Conservation (phyloP, 2,329 filamentous ascomycete genomes). For the Trichoderma gracile region DNA sequence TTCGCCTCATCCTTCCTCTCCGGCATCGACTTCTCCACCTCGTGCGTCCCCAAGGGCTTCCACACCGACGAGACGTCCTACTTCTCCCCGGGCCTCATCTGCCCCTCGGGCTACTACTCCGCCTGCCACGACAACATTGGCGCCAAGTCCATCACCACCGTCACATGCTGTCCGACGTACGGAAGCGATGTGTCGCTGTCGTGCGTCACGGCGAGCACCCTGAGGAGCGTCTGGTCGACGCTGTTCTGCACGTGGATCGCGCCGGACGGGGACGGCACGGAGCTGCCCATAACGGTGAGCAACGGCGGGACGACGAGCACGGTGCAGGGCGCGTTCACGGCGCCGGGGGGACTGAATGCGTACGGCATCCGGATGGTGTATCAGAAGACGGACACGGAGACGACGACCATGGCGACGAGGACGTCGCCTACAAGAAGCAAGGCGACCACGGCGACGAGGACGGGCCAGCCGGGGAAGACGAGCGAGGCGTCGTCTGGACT, state of each 20-base stretch:
- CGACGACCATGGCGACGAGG: constrained; percentile 22
- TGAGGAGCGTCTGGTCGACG: constrained; percentile 32
- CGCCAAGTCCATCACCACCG: constrained; percentile 35
- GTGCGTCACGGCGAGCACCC: constrained; percentile 34
- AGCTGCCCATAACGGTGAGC: constrained; percentile 34
- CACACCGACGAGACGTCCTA: constrained; percentile 32
- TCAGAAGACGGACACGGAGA: constrained; percentile 34
- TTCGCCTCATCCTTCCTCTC: constrained; percentile 30
- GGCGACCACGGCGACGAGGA: constrained; percentile 4
- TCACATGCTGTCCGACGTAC: constrained; percentile 41
- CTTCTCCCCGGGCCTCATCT: constrained; percentile 39
- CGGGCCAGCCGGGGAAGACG: neutral
- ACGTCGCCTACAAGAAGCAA: neutral
- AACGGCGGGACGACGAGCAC: constrained; percentile 32
- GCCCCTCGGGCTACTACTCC: constrained; percentile 37
- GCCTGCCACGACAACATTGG: constrained; percentile 35
- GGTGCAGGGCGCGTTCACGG: constrained; percentile 28
- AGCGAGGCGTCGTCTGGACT: constrained; percentile 21
- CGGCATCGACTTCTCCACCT: constrained; percentile 36
- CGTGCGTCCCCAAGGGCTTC: constrained; percentile 38
- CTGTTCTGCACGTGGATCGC: constrained; percentile 41
- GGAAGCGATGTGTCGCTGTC: constrained; percentile 32
- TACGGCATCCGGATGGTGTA: constrained; percentile 42
- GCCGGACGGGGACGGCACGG: constrained; percentile 29
- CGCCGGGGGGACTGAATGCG: constrained; percentile 36